A percentile compares a stretch with the other conserved stretches of the same genome.
Conservation (phyloP, 2,329 filamentous ascomycete species). For the Ciborinia camelliae region DNA sequence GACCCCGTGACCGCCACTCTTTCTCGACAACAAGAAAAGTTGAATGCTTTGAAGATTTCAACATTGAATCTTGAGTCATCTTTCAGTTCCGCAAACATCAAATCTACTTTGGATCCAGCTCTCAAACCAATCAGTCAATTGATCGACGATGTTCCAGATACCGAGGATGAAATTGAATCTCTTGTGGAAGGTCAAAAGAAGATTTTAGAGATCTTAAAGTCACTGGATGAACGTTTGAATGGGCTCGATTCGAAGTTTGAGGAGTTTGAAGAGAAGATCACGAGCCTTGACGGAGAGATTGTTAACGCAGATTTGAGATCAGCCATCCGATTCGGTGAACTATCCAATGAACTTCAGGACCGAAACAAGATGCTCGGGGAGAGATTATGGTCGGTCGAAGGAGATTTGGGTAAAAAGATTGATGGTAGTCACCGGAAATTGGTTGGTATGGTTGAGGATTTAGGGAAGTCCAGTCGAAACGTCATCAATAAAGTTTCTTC, state of each 20-base stretch:
- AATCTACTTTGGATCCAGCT: slow-evolving; percentile 22
- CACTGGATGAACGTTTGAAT: slow-evolving; percentile 21
- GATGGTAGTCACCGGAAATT: slow-evolving; percentile 27
- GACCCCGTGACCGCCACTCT: slow-evolving; percentile 24
- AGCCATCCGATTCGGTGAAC: slow-evolving; percentile 29
- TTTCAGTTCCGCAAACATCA: slow-evolving; percentile 22
- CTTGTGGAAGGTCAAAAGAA: slow-evolving; percentile 22
- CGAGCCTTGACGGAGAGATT: slow-evolving; percentile 24
- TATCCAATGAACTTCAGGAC: slow-evolving; percentile 31
- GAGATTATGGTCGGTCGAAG: slow-evolving; percentile 25
- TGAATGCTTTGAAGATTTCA: slow-evolving; percentile 27
- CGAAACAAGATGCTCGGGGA: slow-evolving; percentile 27
- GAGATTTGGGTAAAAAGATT: slow-evolving; percentile 29
- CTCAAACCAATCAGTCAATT: slow-evolving; percentile 23
- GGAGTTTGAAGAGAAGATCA: slow-evolving; percentile 22
- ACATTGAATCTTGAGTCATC: slow-evolving; percentile 28
- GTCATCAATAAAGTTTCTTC: slow-evolving; percentile 23
- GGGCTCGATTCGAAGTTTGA: slow-evolving; percentile 22
- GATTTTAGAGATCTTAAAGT: slow-evolving; percentile 21
- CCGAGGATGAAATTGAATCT: slow-evolving; percentile 22
- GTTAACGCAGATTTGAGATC: slow-evolving; percentile 28
- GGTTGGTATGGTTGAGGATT: slow-evolving; percentile 26
- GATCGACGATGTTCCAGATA: slow-evolving; percentile 23
- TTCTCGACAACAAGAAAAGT: slow-evolving; percentile 27
- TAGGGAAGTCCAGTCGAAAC: slow-evolving; percentile 23